Base-by-base conservation (phyloP, 257 asterid genomes). In the Nicotiana undulata region DNA sequence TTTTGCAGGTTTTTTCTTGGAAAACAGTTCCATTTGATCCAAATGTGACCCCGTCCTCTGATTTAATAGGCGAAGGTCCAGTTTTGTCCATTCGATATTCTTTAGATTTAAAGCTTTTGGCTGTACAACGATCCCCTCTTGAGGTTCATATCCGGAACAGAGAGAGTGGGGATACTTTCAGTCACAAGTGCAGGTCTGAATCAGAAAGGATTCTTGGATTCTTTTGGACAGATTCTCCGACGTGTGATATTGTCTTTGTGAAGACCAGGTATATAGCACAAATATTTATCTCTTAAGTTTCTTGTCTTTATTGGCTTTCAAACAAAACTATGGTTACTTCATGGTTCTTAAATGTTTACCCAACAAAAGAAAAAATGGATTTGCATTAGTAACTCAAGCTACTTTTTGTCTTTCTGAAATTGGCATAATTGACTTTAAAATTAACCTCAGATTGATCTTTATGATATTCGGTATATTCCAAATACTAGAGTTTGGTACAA, bases 191-290 rank as follows among this genome's bases (percentile, higher is more conserved):
- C 83, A 89, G 91, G 84, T 51, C 91, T 29, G 95, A 90, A 63
- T 90, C 97, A 61, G 99, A 92, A 87, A 90, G 85, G 82, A 88
- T 95, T 83, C 91, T 95, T 83, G 99, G 98, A 29, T 92, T 93
- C 88, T 95, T 95, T 82, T 95, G 99, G 99, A 88, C 97, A 26
- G 99, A 95, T 83, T 89, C 92, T 86, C 91, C 95, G 3, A 87
- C 91, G 26, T 91, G 91, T 84, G 91, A 95, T 85, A 87, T 95
- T 79, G 92, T 94, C 65, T 81, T 95, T 87, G 97, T 95, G 77
- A 94, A 91, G 88, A 89, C 97, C 82, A 95, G 98, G 99, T 95
- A 88, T 70, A 68, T 58, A 76, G 63, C 77, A 51, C 44, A 60
- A 84, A 75, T 80, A 51, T 24, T 75, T 24, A 9, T 46, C 70